A percentile compares a stretch with the other conserved stretches of the same genome.
These are phyloP conservation scores for Rubus parviflorus DNA, from an alignment of 306 rosid genomes.

Conservation along the genomic window DNA sequence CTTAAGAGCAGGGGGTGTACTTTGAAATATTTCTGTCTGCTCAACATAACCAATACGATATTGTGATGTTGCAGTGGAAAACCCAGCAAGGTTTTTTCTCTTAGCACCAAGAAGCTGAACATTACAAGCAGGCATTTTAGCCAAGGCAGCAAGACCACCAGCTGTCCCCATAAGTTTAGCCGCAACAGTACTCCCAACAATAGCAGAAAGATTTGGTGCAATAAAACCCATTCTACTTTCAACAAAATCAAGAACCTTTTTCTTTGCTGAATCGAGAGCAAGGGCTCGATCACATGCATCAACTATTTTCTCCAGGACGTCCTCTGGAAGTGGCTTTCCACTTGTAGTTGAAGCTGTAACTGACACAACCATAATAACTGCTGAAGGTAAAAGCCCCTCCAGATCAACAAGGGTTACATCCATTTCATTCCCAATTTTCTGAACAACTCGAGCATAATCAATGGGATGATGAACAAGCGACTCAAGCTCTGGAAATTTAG, in stretches of 20 bases:
- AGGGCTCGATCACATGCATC: constrained; percentile 99
- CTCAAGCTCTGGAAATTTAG: constrained; percentile 95
- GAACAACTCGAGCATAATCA: constrained; percentile 94
- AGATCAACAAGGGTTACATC: constrained; percentile 92
- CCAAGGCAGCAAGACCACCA: constrained; percentile 74
- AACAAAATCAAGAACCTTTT: constrained; percentile 89
- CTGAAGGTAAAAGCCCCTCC: constrained; percentile 93
- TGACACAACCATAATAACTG: constrained; percentile 93
- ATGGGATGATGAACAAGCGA: constrained; percentile 93
- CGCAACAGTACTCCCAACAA: constrained; percentile 93
- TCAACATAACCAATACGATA: constrained; percentile 89
- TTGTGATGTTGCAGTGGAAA: constrained; percentile 92
- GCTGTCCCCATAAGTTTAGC: constrained; percentile 98
- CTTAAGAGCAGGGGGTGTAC: constrained; percentile 81
- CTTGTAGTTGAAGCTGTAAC: constrained; percentile 97
- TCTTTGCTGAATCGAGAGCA: constrained; percentile 78
- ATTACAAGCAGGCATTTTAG: constrained; percentile 99
- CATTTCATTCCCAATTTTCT: constrained; percentile 94
- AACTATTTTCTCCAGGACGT: constrained; percentile 65
- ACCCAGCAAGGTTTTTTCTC: constrained; percentile 91
- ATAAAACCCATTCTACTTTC: constrained; percentile 98
- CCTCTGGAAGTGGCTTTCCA: constrained; percentile 97
- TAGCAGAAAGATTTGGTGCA: constrained; percentile 91
- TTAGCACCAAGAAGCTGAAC: constrained; percentile 99
- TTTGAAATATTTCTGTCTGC: constrained; percentile 87